Evolutionary conservation across 345 rosid species (phyloP).

Genomic region (Iberis pinnata): DNA sequence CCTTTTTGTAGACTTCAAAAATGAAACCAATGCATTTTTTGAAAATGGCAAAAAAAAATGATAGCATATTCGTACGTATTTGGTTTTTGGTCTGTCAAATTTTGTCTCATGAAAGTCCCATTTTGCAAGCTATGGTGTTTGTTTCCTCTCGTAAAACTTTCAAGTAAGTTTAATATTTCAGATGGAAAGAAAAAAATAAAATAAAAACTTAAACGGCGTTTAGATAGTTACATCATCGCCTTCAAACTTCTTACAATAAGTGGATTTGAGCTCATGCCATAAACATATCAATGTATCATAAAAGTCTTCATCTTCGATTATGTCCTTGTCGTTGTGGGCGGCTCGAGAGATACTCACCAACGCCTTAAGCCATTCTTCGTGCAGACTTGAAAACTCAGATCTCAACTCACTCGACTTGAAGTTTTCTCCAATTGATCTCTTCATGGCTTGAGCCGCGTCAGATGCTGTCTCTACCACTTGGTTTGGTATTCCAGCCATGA

Average conservation of each 20-base stretch:
- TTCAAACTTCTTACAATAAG: slow-evolving; percentile 10
- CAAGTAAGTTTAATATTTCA: too few species aligned
- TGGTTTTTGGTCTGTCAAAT: too few species aligned
- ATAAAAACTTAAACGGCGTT: neutral
- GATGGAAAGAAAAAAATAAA: slow-evolving; percentile 3
- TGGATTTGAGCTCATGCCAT: slow-evolving; percentile 68
- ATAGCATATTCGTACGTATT: too few species aligned
- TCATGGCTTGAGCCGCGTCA: slow-evolving; percentile 53
- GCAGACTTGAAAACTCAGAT: slow-evolving; percentile 79
- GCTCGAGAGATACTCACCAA: slow-evolving; percentile 35
- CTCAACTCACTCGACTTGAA: slow-evolving; percentile 76
- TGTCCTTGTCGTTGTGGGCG: slow-evolving; percentile 11
- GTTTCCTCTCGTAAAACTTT: too few species aligned
- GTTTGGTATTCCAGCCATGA: slow-evolving; percentile 87
- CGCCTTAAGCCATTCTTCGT: slow-evolving; percentile 75
- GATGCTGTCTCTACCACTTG: slow-evolving; percentile 60
- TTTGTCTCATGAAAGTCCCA: too few species aligned
- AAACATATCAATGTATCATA: slow-evolving; percentile 61
- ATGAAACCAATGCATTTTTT: too few species aligned
- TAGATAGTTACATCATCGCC: neutral
- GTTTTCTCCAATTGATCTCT: slow-evolving; percentile 53
- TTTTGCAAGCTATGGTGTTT: neutral
- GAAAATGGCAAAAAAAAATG: too few species aligned
- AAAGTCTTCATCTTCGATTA: slow-evolving; percentile 39
- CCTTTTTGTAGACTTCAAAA: too few species aligned